Percentiles rank a stretch among this genome's conserved stretches.
Conservation (phyloP, 805 yeast genomes). For the Metschnikowia proteae region DNA sequence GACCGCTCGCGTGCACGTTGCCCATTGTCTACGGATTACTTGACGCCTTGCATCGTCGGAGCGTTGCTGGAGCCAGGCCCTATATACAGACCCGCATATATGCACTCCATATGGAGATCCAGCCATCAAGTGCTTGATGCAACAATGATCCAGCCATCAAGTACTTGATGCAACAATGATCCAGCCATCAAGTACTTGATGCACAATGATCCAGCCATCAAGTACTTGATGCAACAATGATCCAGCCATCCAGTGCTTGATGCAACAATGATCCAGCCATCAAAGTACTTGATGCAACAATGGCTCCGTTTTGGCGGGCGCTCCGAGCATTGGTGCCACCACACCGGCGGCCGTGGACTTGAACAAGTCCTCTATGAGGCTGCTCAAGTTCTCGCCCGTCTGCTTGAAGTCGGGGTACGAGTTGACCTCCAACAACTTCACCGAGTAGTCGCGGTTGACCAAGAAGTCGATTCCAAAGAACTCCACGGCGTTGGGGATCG, state of each 20-base stretch:
- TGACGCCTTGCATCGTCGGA: too few species aligned
- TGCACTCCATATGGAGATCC: too few species aligned
- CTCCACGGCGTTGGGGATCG: conserved; percentile 78
- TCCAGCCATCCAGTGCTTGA: not conserved
- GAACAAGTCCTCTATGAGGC: conserved; percentile 62
- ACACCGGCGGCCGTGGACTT: conserved; percentile 48
- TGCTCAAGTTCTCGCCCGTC: conserved; percentile 76
- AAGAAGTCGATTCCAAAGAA: conserved; percentile 86
- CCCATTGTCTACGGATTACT: too few species aligned
- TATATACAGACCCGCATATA: too few species aligned
- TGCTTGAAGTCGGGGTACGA: conserved; percentile 97
- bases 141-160: too few species aligned
- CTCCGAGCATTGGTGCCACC: conserved; percentile 25
- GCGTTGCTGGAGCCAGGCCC: too few species aligned
- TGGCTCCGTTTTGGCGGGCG: not conserved
- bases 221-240: conserved; percentile 3
- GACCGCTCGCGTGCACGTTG: too few species aligned
- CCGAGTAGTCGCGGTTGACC: conserved; percentile 53
- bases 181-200: not conserved
- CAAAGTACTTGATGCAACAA: conserved; percentile 3
- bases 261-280: not conserved
- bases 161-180: conserved; percentile 3
- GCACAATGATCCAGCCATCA: not conserved
- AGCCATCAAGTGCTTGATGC: too few species aligned
- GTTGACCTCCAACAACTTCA: conserved; percentile 75